Evolutionary conservation across 768 basidiomycete species (phyloP), one percentile per base, ranked within the genome.

Genomic region (Rubroboletus pulcherrimus): DNA sequence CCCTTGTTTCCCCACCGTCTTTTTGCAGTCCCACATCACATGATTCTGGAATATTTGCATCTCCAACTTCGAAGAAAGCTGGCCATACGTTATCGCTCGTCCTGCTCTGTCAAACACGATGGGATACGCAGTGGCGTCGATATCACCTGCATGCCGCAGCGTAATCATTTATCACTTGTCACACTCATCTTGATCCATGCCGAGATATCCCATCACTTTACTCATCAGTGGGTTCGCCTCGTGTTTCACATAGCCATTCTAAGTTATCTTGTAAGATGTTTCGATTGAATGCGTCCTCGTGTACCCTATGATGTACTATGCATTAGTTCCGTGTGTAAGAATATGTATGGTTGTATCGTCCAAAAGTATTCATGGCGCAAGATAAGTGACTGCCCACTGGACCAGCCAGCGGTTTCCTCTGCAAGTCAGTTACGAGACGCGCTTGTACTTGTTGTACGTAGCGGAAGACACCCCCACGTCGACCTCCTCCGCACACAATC

Each of bases 371-470:
- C 1, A 12, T 24, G 31, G 15, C 1, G 1, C 7, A 26, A 43
- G 19, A 51, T 57, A 0, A 33, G 39, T n/a, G 35, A 31, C 7
- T 14, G 7, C 11, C 24, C 37, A 10, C 55, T 48, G 50, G 47
- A 21, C 65, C 63, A 33, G 63, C 59, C 63, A 60, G 59, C 29
- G 29, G 6, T 17, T 0, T 14, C 8, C 2, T 17, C 10, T n/a
- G 0, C 12, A 10, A 4, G 8, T 26, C 55, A 5, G 26, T 5
- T 56, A 69, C 2, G 68, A 69, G 9, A 69, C 68, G 9, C 68
- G 68, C 52, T 69, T 69, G 61, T 69, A 69, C 58, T 64, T 69
- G 59, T 69, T 69, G 51, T 69, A 69, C 7, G 66, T 60, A 0
- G 66, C 68, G 3, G 62, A 48, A 26, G 68, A 70, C 39, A 70